Base-by-base conservation (phyloP, 768 basidiomycete genomes). In the Ramaria rubella region DNA sequence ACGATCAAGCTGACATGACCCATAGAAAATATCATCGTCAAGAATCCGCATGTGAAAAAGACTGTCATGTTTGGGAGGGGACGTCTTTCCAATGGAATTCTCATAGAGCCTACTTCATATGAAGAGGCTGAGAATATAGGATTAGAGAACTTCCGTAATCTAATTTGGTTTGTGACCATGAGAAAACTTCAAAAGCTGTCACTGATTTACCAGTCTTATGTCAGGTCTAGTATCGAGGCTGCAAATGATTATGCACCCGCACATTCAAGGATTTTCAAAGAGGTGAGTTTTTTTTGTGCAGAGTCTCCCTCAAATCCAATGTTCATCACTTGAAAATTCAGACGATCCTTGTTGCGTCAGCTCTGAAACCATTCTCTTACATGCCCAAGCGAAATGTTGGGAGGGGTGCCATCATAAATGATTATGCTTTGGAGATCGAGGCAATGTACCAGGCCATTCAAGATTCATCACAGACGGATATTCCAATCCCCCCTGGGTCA, bases 401-500 rank as follows among this genome's bases (percentile, higher is more conserved):
- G 42, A 72, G 74, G 45, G 75, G 74, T 55, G 71, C 69, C 5
- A 69, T 74, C 1, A 49, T 78, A 34, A 62, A 54, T 2, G 9
- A 65, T 17, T 82, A 81, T 60, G 66, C 64, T 12, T 51, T 69
- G 1, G 80, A 82, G 55, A 79, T 82, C 23, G 70, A 80, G 27
- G 67, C 62, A 17, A 46, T 81, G 72, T 81, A 65, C 29, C 24
- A 30, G n/a, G 33, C 45, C 17, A 24, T 45, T 11, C 14, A 14
- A 12, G 38, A 40, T 9, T 53, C 52, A 24, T 19, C 38, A 17
- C 51, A 38, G 19, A 19, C 12, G 5, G 34, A 54, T 27, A 19
- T 54, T 24, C 52, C 52, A 5, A 54, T 54, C 36, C 52, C 52
- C 5, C 14, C 30, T 7, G 52, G 52, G 6, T 44, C 38, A 23